These are phyloP conservation scores for Mucor velutinosus DNA, from an alignment of 371 early-diverging fungal genomes.

Conservation along the genomic window DNA sequence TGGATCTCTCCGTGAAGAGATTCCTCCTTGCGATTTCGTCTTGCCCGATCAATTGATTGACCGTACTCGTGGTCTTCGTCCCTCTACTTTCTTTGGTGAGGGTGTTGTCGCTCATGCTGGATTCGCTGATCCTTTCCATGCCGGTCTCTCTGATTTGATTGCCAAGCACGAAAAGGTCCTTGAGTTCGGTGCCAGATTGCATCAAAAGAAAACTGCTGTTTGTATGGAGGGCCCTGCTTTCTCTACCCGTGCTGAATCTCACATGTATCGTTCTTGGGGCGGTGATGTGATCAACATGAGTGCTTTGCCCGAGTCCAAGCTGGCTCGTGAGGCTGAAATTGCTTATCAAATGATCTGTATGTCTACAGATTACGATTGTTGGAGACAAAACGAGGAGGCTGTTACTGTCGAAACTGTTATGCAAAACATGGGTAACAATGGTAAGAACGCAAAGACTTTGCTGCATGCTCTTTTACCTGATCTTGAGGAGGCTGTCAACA, in stretches of 20 bases:
- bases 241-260: constrained; percentile 95
- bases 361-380: constrained; percentile 99
- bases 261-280: constrained; percentile 93
- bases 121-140: constrained; percentile 96
- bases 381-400: constrained; percentile 89
- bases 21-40: constrained; percentile 93
- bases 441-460: constrained; percentile 80
- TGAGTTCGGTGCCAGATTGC: constrained; percentile 59
- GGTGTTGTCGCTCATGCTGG: constrained; percentile 89
- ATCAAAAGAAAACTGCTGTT: constrained; percentile 82
- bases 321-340: constrained; percentile 97
- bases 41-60: constrained; percentile 94
- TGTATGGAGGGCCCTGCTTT: constrained; percentile 98
- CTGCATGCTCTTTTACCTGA: constrained; percentile 79
- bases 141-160: constrained; percentile 73
- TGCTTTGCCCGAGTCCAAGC: constrained; percentile 93
- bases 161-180: constrained; percentile 53
- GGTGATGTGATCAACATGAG: constrained; percentile 97
- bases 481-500: constrained; percentile 65
- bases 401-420: constrained; percentile 95
- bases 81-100: constrained; percentile 88
- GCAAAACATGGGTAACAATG: constrained; percentile 86
- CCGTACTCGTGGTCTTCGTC: constrained; percentile 91
- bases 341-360: constrained; percentile 98
- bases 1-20: constrained; percentile 91